Evolutionary conservation across 768 basidiomycete species (phyloP).

Genomic region (Boletus rufocinnamomeus): DNA sequence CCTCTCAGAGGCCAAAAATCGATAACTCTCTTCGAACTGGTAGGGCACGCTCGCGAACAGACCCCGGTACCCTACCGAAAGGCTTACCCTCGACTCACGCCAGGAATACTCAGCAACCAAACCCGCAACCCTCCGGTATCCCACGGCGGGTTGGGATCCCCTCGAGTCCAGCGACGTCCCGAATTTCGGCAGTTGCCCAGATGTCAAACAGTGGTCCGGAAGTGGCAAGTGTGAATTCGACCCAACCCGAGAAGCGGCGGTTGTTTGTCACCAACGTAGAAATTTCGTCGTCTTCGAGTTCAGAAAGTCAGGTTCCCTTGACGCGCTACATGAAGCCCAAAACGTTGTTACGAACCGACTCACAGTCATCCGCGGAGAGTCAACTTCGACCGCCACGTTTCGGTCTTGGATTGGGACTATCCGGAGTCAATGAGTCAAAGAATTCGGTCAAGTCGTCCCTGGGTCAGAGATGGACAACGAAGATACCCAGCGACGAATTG

Average conservation of each 20-base stretch:
- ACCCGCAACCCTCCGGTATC: slow-evolving; percentile 25
- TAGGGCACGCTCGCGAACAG: slow-evolving; percentile 34
- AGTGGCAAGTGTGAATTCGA: slow-evolving; percentile 33
- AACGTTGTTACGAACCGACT: slow-evolving; percentile 20
- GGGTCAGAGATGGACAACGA: slow-evolving; percentile 21
- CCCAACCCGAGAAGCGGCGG: slow-evolving; percentile 36
- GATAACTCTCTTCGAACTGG: slow-evolving; percentile 19
- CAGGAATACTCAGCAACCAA: slow-evolving; percentile 12
- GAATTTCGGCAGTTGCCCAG: slow-evolving; percentile 7
- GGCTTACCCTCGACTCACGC: slow-evolving; percentile 6
- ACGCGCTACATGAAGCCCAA: slow-evolving; percentile 20
- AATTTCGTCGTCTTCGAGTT: slow-evolving; percentile 43
- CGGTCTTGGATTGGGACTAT: slow-evolving; percentile 32
- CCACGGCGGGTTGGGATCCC: slow-evolving; percentile 28
- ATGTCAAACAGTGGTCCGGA: slow-evolving; percentile 28
- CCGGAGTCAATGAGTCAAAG: slow-evolving; percentile 16
- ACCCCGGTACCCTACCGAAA: slow-evolving; percentile 26
- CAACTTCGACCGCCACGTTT: slow-evolving; percentile 30
- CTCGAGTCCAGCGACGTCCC: slow-evolving; percentile 17
- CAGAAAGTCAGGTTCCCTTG: slow-evolving; percentile 37
- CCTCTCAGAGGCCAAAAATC: slow-evolving; percentile 13
- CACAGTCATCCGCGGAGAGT: slow-evolving; percentile 24
- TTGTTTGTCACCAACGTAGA: slow-evolving; percentile 49
- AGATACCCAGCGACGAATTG: slow-evolving; percentile 4
- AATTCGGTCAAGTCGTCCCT: slow-evolving; percentile 9